phyloP scores from a whole-genome alignment of 163 green algal species.

The Trebouxiophyceae sp. region DNA sequence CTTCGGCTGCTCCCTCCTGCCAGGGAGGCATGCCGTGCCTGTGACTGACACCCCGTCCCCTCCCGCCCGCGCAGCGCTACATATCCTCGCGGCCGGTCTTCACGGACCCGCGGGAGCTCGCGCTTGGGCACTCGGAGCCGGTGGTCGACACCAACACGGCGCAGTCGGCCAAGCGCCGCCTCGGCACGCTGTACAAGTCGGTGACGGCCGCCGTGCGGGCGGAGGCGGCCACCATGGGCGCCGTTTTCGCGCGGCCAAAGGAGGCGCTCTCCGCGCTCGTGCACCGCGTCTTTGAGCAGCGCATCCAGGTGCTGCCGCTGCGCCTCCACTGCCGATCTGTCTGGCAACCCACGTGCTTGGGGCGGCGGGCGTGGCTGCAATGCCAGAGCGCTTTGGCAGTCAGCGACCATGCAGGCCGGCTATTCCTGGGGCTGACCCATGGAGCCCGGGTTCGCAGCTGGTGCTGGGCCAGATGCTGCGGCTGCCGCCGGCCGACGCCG shows the following conservation, averaged over 20 bases:
- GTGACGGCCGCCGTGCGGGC: conserved; percentile 36
- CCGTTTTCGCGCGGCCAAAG: conserved; percentile 25
- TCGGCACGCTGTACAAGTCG: conserved; percentile 38
- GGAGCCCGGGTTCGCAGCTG: no score
- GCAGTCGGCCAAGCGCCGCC: conserved; percentile 19
- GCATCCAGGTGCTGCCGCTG: conserved; percentile 21
- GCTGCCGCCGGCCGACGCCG: background rate
- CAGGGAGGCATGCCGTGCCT: no score
- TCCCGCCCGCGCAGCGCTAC: conserved; percentile 46
- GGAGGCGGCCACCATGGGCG: conserved; percentile 36
- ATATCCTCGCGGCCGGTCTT: conserved; percentile 63
- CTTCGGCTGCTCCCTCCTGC: no score
- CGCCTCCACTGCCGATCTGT: no score
- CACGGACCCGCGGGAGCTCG: conserved; percentile 36
- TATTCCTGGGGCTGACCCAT: no score
- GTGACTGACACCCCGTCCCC: no score
- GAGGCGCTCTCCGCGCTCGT: conserved; percentile 25
- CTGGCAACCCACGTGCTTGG: background rate
- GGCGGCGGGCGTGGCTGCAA: no score
- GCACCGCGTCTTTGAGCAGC: conserved; percentile 48
- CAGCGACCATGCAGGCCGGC: no score
- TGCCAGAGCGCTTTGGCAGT: no score
- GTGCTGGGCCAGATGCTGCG: conserved; percentile 12
- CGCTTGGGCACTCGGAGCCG: conserved; percentile 18
- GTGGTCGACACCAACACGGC: conserved; percentile 13